Conservation (phyloP, 352 stramenopile species). For the Pythium plurisporium region DNA sequence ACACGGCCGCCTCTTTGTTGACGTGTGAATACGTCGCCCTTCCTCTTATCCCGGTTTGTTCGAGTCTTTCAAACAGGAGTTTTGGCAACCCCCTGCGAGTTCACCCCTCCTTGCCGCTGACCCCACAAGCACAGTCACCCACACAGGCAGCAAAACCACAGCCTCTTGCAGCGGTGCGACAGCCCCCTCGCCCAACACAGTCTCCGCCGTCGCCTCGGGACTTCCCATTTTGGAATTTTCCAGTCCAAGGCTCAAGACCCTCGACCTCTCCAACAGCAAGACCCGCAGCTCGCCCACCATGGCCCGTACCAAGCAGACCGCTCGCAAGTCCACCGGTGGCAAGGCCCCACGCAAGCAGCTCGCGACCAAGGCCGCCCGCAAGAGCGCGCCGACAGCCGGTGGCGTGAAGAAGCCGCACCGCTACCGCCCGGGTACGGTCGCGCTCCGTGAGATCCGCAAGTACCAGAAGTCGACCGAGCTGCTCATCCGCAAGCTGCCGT, state of each 20-base stretch:
- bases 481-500: slow-evolving; percentile 89
- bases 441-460: slow-evolving; percentile 89
- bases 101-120: slow-evolving; percentile 16
- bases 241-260: slow-evolving; percentile 24
- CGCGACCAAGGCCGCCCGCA: slow-evolving; percentile 78
- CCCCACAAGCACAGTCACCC: slow-evolving; percentile 18
- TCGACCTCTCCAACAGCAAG: slow-evolving; percentile 6
- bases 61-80: slow-evolving; percentile 18
- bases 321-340: slow-evolving; percentile 84
- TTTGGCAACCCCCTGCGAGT: slow-evolving; percentile 14
- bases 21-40: slow-evolving; percentile 16
- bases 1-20: slow-evolving; percentile 24
- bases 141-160: slow-evolving; percentile 3
- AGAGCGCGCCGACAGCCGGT: slow-evolving; percentile 71
- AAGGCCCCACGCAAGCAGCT: slow-evolving; percentile 87
- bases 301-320: slow-evolving; percentile 91
- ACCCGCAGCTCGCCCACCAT: slow-evolving; percentile 26
- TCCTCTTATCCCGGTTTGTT: neutral
- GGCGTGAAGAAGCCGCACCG: slow-evolving; percentile 68
- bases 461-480: slow-evolving; percentile 92
- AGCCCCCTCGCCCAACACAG: neutral
- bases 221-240: slow-evolving; percentile 25
- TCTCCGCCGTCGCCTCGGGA: neutral
- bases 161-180: slow-evolving; percentile 8
- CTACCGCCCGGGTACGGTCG: slow-evolving; percentile 49